Percentiles rank a stretch among this genome's conserved stretches.
Evolutionary conservation across 768 basidiomycete genomes (phyloP).

Genomic region (Multifurca ochricompacta): DNA sequence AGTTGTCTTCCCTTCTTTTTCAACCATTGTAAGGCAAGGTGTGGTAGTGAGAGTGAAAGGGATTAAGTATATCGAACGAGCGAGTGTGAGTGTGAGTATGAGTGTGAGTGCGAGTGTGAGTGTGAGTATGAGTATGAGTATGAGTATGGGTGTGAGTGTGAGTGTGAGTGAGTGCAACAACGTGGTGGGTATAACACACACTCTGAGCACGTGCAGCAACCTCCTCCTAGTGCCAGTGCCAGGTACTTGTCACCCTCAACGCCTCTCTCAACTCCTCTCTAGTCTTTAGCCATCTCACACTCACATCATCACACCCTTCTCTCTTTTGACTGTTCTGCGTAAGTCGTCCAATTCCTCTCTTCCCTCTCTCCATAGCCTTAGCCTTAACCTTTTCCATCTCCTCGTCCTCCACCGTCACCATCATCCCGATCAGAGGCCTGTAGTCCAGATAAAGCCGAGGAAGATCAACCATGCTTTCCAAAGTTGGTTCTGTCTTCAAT

Average conservation of each 20-base stretch:
- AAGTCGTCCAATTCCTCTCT: conserved; percentile 28
- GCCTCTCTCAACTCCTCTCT: conserved; percentile 27
- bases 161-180: neutral
- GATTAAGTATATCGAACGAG: neutral
- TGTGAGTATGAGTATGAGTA: too few relatives aligned
- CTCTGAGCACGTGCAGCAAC: conserved; percentile 10
- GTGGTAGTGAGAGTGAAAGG: conserved; percentile 9
- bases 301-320: conserved; percentile 33
- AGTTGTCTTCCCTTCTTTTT: conserved; percentile 15
- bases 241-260: conserved; percentile 16
- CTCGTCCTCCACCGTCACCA: conserved; percentile 60
- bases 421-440: conserved; percentile 55
- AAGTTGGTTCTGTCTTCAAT: conserved; percentile 40
- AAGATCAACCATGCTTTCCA: conserved; percentile 29
- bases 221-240: too few relatives aligned
- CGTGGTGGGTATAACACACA: conserved; percentile 8
- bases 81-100: too few relatives aligned
- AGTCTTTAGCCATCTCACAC: conserved; percentile 38
- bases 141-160: too few relatives aligned
- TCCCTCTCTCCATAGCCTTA: conserved; percentile 15
- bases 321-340: conserved; percentile 66
- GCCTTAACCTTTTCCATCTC: conserved; percentile 28
- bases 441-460: conserved; percentile 55
- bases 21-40: conserved; percentile 20
- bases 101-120: too few relatives aligned